These are phyloP conservation scores for Pseudozyma sp. DNA, from an alignment of 1,284 basidiomycete species.

Conservation along the genomic window DNA sequence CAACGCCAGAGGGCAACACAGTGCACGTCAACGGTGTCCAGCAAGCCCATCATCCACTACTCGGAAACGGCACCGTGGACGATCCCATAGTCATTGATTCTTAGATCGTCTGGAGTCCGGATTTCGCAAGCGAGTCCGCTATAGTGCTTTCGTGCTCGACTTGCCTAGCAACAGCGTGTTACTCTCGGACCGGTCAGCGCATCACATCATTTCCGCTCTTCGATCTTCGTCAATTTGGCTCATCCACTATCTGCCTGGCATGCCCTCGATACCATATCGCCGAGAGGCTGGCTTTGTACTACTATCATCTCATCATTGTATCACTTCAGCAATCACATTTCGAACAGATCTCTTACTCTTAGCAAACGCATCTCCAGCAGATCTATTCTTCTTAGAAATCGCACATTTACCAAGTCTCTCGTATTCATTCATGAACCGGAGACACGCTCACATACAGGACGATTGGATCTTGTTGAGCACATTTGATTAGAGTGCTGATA, in stretches of 20 bases:
- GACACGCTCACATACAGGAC: background rate
- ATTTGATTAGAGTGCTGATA: slow-evolving; percentile 3
- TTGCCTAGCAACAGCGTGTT: background rate
- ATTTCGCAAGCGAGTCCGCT: no score
- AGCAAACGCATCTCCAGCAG: no score
- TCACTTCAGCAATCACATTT: background rate
- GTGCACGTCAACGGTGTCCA: slow-evolving; percentile 59
- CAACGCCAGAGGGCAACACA: slow-evolving; percentile 55
- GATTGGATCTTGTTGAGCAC: background rate
- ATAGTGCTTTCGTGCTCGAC: no score
- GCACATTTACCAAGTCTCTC: background rate
- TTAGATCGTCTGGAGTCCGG: background rate
- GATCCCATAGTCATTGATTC: slow-evolving; percentile 42
- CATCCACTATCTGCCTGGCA: no score
- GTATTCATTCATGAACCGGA: background rate
- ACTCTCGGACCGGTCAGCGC: no score
- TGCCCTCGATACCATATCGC: no score
- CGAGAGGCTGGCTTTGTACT: no score
- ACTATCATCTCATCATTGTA: background rate
- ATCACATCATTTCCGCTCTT: no score
- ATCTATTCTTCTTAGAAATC: no score
- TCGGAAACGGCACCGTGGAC: slow-evolving; percentile 25
- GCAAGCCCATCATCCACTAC: slow-evolving; percentile 45
- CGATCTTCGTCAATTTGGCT: no score
- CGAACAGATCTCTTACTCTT: background rate